Base-by-base conservation (phyloP, 305 asterid species). In the Salvia sclarea region DNA sequence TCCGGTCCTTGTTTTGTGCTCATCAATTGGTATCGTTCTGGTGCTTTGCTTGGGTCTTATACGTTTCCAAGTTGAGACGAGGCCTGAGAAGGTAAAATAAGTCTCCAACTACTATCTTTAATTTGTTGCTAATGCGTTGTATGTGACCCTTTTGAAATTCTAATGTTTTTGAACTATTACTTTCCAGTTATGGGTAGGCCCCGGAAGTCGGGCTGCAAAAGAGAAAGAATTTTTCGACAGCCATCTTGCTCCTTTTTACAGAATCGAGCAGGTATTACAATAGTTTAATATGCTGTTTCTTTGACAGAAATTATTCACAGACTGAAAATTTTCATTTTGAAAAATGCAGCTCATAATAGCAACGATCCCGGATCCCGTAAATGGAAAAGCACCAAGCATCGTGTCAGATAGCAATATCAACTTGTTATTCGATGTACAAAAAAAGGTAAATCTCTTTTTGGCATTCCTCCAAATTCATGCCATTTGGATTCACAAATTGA, bases 121-220 rank as follows among this genome's bases (percentile, higher is more conserved):
- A n/a, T 12, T 52, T 44, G 55, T 41, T 16, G 17, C 37, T 66
- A 63, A 61, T 53, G 52, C 66, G 24, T 58, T 16, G 31, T 50
- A 17, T 16, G 28, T 68, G 48, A 33, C 59, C 58, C 11, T 25
- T 54, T 66, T 52, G 4, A 12, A 58, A 67, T 6, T 52, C 65
- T 65, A 38, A 35, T 21, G 14, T 70, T 24, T 25, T 52, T 76
- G 30, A 37, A 22, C 55, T 50, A 3, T 61, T 37, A 35, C 40
- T 58, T 77, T 84, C 45, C 91, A 95, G 99, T 82, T 95, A 56
- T 95, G 99, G 99, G 99, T 95, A 8, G 98, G 98, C 66, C 99
- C 84, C 21, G 95, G 97, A 72, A 95, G 99, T 77, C 82, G 92
- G 92, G 99, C 98, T 79, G 98, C 99, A 40, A 86, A 85, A 78